A percentile compares a stretch with the other conserved stretches of the same genome.
These are phyloP conservation scores for Setaria viridis DNA, from an alignment of 202 grass and related monocot species.

Conservation along the genomic window DNA sequence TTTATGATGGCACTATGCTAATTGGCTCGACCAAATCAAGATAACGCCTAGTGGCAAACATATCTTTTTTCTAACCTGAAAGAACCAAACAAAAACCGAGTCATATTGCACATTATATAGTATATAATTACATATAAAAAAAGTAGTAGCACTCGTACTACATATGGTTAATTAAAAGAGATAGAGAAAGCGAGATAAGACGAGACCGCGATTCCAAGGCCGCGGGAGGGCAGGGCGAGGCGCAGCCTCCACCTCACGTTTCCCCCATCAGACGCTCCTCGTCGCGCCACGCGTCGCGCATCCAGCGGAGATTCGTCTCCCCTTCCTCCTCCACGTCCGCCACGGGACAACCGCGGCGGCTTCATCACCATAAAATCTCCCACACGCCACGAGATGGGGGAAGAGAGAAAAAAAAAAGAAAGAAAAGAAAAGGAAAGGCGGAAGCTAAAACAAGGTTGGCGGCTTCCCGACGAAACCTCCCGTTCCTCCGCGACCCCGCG, in stretches of 20 bases:
- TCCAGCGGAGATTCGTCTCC: slow-evolving; percentile 33
- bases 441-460: slow-evolving; percentile 39
- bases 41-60: neutral
- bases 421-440: slow-evolving; percentile 28
- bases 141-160: too few species aligned
- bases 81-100: neutral
- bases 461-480: slow-evolving; percentile 54
- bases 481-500: slow-evolving; percentile 14
- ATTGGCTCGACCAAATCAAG: neutral
- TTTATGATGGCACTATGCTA: neutral
- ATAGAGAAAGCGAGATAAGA: neutral
- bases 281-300: slow-evolving; percentile 35
- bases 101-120: neutral
- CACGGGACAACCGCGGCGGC: slow-evolving; percentile 30
- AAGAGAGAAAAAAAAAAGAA: neutral
- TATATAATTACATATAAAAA: neutral
- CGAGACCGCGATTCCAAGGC: neutral
- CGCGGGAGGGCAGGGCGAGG: neutral
- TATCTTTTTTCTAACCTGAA: neutral
- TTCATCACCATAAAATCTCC: slow-evolving; percentile 3
- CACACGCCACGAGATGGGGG: too few species aligned
- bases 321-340: slow-evolving; percentile 45
- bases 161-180: too few species aligned
- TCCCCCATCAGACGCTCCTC: slow-evolving; percentile 18
- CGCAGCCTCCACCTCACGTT: slow-evolving; percentile 50